A percentile compares a stretch with the other conserved stretches of the same genome.
Conservation (phyloP, 306 rosid genomes). For the Vachellia collinsii region DNA sequence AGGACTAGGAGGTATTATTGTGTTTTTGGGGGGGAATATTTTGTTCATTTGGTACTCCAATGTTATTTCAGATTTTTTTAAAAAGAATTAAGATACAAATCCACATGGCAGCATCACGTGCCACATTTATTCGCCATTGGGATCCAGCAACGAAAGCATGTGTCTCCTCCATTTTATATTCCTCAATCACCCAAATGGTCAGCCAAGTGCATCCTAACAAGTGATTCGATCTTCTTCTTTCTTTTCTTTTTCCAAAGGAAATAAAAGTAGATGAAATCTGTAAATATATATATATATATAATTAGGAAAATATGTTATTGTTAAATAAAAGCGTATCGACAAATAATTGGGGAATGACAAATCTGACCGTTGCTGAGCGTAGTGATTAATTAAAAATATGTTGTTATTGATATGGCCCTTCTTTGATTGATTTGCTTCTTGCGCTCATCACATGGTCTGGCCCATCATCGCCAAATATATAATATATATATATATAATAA, state of each 20-base stretch:
- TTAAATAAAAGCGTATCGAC: too few species aligned
- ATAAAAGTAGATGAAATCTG: background rate
- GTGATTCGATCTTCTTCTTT: background rate
- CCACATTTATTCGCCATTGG: constrained; percentile 28
- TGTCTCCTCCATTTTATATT: background rate
- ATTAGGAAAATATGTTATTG: background rate
- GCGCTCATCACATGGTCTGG: constrained; percentile 22
- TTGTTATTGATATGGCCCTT: background rate
- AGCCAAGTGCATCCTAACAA: background rate
- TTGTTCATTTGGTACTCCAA: too few species aligned
- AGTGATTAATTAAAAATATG: background rate
- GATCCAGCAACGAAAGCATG: constrained; percentile 41
- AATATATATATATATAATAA: background rate
- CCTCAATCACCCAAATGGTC: background rate
- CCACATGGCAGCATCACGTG: constrained; percentile 52
- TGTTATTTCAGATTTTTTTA: too few species aligned
- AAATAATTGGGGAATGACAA: background rate
- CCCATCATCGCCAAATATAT: background rate
- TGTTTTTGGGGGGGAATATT: too few species aligned
- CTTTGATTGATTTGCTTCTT: background rate
- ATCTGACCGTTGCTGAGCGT: constrained; percentile 24
- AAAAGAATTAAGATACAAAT: background rate
- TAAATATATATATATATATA: background rate
- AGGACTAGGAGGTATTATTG: too few species aligned
- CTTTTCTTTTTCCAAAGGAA: background rate